Conservation (phyloP, 371 early-diverging fungal species). For the Mortierella sp. region DNA sequence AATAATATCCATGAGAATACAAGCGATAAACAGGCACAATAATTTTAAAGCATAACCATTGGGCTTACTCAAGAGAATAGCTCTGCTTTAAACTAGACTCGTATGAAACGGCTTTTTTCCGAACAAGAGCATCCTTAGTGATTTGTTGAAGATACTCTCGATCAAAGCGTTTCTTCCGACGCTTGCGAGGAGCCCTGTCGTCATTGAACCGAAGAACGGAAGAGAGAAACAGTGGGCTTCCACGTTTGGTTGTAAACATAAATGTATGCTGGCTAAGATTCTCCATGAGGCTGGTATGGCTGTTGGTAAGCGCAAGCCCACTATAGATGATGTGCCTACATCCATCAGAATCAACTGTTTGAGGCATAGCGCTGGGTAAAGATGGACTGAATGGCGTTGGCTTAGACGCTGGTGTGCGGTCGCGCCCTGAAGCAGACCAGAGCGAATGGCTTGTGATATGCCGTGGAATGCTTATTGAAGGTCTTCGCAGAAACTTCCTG, state of each 20-base stretch:
- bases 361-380: too few species aligned
- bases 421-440: too few species aligned
- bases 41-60: not conserved
- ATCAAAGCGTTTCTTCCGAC: slow-evolving; percentile 36
- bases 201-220: slow-evolving; percentile 45
- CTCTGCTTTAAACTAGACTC: slow-evolving; percentile 43
- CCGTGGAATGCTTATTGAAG: slow-evolving; percentile 22
- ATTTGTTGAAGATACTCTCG: slow-evolving; percentile 52
- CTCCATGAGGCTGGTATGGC: slow-evolving; percentile 41
- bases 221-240: slow-evolving; percentile 41
- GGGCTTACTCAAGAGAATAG: slow-evolving; percentile 37
- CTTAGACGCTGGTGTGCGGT: too few species aligned
- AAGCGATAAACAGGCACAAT: not conserved
- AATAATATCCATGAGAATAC: not conserved
- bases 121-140: slow-evolving; percentile 47
- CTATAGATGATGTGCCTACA: slow-evolving; percentile 33
- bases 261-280: slow-evolving; percentile 45
- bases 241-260: slow-evolving; percentile 46
- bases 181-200: slow-evolving; percentile 46
- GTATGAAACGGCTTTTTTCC: slow-evolving; percentile 49
- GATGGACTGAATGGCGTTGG: too few species aligned
- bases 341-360: not conserved
- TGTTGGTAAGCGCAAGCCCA: slow-evolving; percentile 26
- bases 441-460: slow-evolving; percentile 20
- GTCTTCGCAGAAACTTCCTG: slow-evolving; percentile 38